Conservation (phyloP, 208 protist species). For the Trypanosoma mega region DNA sequence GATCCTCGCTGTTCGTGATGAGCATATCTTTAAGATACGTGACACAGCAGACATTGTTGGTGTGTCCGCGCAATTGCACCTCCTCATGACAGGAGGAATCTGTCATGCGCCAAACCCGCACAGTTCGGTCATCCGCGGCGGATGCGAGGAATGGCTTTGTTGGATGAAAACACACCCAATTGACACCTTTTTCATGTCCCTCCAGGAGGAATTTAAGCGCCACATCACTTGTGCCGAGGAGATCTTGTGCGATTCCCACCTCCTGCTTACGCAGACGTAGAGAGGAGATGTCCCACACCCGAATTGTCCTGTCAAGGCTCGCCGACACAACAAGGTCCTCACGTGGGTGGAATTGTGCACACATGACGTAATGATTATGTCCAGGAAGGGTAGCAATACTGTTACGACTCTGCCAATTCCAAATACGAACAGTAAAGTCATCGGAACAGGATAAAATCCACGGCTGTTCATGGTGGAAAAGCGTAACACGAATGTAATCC, state of each 20-base stretch:
- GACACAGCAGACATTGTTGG: slow-evolving; percentile 97
- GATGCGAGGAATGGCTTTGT: slow-evolving; percentile 95
- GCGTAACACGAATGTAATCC: slow-evolving; percentile 99
- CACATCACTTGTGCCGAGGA: slow-evolving; percentile 95
- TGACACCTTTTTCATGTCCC: slow-evolving; percentile 98
- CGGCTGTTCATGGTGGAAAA: slow-evolving; percentile 95
- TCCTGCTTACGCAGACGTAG: slow-evolving; percentile 71
- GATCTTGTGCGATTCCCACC: slow-evolving; percentile 79
- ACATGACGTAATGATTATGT: slow-evolving; percentile 99
- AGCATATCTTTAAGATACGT: slow-evolving; percentile 97
- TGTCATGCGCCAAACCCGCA: slow-evolving; percentile 96
- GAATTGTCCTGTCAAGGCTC: slow-evolving; percentile 98
- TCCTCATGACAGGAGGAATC: slow-evolving; percentile 91
- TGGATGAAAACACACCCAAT: slow-evolving; percentile 99
- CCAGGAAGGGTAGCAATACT: slow-evolving; percentile 96
- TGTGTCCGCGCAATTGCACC: slow-evolving; percentile 95
- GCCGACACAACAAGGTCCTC: slow-evolving; percentile 96
- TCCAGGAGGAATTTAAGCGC: slow-evolving; percentile 95
- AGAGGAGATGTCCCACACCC: slow-evolving; percentile 99
- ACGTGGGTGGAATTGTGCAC: slow-evolving; percentile 95
- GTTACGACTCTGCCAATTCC: slow-evolving; percentile 97
- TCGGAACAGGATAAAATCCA: slow-evolving; percentile 99
- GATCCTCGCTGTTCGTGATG: slow-evolving; percentile 96
- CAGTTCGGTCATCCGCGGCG: slow-evolving; percentile 96
- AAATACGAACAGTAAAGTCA: slow-evolving; percentile 99